Evolutionary conservation across 2,329 filamentous ascomycete genomes (phyloP).

Genomic region (Podosphaera aphanis): DNA sequence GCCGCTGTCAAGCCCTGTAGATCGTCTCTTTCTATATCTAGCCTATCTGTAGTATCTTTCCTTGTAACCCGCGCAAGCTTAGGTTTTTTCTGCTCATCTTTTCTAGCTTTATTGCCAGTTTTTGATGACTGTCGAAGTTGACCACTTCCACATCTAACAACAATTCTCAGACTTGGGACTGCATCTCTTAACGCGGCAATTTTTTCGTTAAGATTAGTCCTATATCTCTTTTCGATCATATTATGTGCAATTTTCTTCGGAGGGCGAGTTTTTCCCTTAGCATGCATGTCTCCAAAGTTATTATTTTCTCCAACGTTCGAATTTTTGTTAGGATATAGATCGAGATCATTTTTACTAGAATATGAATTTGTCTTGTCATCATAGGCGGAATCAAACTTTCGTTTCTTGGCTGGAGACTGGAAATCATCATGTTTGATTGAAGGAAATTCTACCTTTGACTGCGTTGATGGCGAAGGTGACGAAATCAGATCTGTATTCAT

Average conservation of each 20-base stretch:
- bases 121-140: neutral
- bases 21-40: conserved; percentile 20
- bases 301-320: neutral
- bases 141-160: neutral
- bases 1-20: conserved; percentile 35
- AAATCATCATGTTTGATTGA: neutral
- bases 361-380: neutral
- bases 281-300: neutral
- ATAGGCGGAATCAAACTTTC: neutral
- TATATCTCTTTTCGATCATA: conserved; percentile 46
- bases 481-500: neutral
- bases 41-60: conserved; percentile 24
- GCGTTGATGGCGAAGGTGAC: neutral
- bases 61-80: conserved; percentile 34
- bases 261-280: conserved; percentile 14
- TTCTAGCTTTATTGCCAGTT: neutral
- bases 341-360: neutral
- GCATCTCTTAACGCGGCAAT: conserved; percentile 54
- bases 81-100: conserved; percentile 21
- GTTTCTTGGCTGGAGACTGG: neutral
- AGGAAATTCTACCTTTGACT: neutral
- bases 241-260: conserved; percentile 37
- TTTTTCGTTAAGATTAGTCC: conserved; percentile 66
- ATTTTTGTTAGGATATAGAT: neutral
- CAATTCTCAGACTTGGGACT: conserved; percentile 40